These are phyloP conservation scores for Buddleja alternifolia DNA, from an alignment of 257 asterid species.

Conservation along the genomic window DNA sequence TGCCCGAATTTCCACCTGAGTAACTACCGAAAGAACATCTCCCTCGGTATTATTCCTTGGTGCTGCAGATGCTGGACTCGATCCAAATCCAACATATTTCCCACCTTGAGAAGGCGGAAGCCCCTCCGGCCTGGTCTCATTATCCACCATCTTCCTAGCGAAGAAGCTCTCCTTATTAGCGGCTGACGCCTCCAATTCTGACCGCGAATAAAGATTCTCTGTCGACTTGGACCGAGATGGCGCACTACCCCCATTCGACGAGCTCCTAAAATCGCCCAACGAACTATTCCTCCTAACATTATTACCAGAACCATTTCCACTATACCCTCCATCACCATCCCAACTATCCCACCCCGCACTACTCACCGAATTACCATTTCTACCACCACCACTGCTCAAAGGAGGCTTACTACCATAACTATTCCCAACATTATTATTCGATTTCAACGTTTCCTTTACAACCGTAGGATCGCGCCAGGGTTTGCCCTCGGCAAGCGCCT, in stretches of 20 bases:
- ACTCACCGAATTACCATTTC: constrained; percentile 29
- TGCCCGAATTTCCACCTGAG: constrained; percentile 48
- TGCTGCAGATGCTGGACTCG: constrained; percentile 48
- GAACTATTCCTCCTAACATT: constrained; percentile 64
- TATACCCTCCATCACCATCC: constrained; percentile 61
- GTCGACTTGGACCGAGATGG: constrained; percentile 61
- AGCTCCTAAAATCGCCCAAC: constrained; percentile 67
- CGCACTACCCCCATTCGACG: constrained; percentile 45
- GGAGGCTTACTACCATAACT: constrained; percentile 52
- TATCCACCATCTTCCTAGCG: constrained; percentile 59
- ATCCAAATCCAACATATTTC: constrained; percentile 77
- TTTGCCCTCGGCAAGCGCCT: constrained; percentile 69
- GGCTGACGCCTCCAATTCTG: constrained; percentile 68
- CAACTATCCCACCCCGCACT: constrained; percentile 78
- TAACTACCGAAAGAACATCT: constrained; percentile 65
- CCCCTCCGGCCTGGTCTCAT: constrained; percentile 63
- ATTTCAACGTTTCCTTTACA: constrained; percentile 43
- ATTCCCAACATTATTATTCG: neutral
- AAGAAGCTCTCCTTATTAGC: constrained; percentile 65
- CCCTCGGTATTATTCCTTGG: constrained; percentile 51
- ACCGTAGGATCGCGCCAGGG: constrained; percentile 79
- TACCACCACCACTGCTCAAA: constrained; percentile 34
- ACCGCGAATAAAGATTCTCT: constrained; percentile 50
- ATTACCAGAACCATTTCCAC: constrained; percentile 25
- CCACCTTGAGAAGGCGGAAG: constrained; percentile 82